Base-by-base conservation (phyloP, 306 rosid genomes). In the Parietaria judaica region DNA sequence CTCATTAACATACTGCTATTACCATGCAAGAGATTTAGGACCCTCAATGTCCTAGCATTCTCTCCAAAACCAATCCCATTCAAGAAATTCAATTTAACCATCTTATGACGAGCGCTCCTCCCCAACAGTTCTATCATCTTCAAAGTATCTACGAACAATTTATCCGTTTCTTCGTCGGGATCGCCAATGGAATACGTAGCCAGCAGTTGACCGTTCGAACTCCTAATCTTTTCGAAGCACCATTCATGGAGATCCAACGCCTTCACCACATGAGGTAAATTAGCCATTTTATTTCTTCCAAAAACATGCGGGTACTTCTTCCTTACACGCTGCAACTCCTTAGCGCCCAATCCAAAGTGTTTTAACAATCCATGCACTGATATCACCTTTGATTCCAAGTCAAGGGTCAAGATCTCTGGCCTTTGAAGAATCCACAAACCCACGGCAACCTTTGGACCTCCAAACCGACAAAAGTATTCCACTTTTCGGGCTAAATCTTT, bases 11-110 rank as follows among this genome's bases (percentile, higher is more conserved):
- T 74, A 6, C 35, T 31, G 14, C 79, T 55, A 3, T 69, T 61
- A n/a, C 95, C 97, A 56, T 84, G 89, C 80, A 89, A 44, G 38
- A 48, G 41, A 48, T 52, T 14, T 7, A 81, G 74, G 65, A 81
- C 59, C 54, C 64, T 46, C 64, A 84, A 56, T 55, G 86, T 86
- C 68, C 13, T 46, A 8, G 82, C 74, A 69, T 84, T 90, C 80
- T 86, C 94, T 36, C 95, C 97, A 77, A 80, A 90, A 54, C 97
- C 97, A 17, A 70, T 57, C 54, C 75, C 38, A 63, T 79, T 95
- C 82, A 90, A 58, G 75, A 86, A 82, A 35, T 84, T 61, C 17
- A 86, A 73, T 78, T 84, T 90, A 60, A 39, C 60, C 82, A 86
- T 69, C 45, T 23, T 23, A 23, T 23, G 31, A 23, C 31, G 31